phyloP scores from a whole-genome alignment of 352 stramenopile species.

The Phytophthora niederhauseri region DNA sequence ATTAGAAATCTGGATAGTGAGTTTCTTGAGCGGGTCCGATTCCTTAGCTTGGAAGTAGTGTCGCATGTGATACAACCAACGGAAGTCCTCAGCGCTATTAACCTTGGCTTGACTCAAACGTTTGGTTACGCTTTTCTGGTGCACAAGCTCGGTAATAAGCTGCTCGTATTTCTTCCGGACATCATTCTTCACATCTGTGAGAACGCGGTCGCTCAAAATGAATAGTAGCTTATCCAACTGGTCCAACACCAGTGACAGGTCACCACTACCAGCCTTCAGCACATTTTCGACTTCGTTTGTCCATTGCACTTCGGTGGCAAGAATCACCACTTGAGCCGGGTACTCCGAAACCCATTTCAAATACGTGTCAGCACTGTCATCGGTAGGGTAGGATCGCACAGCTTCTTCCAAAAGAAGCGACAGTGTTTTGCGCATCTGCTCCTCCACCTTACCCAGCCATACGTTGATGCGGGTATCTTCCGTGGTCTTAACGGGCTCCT shows the following conservation, averaged over 20 bases:
- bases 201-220: slow-evolving; percentile 97
- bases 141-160: slow-evolving; percentile 99
- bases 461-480: slow-evolving; percentile 93
- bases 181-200: slow-evolving; percentile 94
- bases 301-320: slow-evolving; percentile 98
- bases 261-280: slow-evolving; percentile 70
- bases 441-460: slow-evolving; percentile 98
- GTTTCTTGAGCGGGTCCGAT: slow-evolving; percentile 89
- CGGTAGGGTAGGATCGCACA: slow-evolving; percentile 78
- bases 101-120: slow-evolving; percentile 90
- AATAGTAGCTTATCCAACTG: slow-evolving; percentile 90
- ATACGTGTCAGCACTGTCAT: slow-evolving; percentile 89
- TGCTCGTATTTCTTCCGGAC: slow-evolving; percentile 99
- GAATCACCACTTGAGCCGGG: slow-evolving; percentile 99
- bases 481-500: slow-evolving; percentile 91
- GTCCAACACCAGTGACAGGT: slow-evolving; percentile 55
- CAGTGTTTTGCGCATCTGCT: slow-evolving; percentile 97
- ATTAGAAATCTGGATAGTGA: slow-evolving; percentile 98
- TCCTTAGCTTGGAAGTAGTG: slow-evolving; percentile 96
- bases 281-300: slow-evolving; percentile 94
- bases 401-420: slow-evolving; percentile 95
- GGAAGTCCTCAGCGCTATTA: slow-evolving; percentile 93
- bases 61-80: slow-evolving; percentile 99
- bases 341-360: slow-evolving; percentile 98
- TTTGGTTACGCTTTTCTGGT: slow-evolving; percentile 98